Evolutionary conservation across 139 green algal genomes (phyloP).

Genomic region (Pseudopediastrum boryanum): DNA sequence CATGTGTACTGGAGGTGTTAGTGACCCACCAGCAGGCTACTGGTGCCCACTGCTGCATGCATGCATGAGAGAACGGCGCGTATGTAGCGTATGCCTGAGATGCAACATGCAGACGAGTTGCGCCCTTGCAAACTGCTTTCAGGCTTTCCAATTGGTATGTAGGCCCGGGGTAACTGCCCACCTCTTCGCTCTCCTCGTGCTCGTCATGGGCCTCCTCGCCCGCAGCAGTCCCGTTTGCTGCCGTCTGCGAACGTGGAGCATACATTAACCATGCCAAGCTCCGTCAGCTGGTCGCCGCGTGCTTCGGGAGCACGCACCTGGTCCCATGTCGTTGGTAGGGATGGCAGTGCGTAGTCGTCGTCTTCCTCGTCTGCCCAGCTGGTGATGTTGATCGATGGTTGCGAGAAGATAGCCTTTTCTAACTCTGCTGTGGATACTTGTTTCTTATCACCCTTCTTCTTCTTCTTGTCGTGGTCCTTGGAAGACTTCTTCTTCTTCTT

Average conservation of each 20-base stretch:
- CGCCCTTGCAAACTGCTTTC: too few relatives aligned
- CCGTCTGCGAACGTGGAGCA: neutral
- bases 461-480: conserved; percentile 35
- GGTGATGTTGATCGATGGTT: conserved; percentile 43
- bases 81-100: too few relatives aligned
- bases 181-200: conserved; percentile 42
- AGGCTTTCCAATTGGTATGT: too few relatives aligned
- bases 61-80: neutral
- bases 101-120: too few relatives aligned
- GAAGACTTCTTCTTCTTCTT: conserved; percentile 49
- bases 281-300: neutral
- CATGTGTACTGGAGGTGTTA: neutral
- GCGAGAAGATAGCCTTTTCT: conserved; percentile 56
- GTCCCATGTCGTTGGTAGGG: conserved; percentile 25
- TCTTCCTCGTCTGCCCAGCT: conserved; percentile 57
- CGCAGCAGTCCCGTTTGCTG: conserved; percentile 21
- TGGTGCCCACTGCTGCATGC: neutral
- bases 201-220: conserved; percentile 37
- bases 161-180: too few relatives aligned
- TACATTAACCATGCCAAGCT: neutral
- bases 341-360: conserved; percentile 42
- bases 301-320: neutral
- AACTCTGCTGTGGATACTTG: conserved; percentile 45
- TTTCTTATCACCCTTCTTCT: conserved; percentile 51
- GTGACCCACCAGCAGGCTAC: neutral